phyloP scores from a whole-genome alignment of 2,329 filamentous ascomycete genomes.

The Cercospora beticola region DNA sequence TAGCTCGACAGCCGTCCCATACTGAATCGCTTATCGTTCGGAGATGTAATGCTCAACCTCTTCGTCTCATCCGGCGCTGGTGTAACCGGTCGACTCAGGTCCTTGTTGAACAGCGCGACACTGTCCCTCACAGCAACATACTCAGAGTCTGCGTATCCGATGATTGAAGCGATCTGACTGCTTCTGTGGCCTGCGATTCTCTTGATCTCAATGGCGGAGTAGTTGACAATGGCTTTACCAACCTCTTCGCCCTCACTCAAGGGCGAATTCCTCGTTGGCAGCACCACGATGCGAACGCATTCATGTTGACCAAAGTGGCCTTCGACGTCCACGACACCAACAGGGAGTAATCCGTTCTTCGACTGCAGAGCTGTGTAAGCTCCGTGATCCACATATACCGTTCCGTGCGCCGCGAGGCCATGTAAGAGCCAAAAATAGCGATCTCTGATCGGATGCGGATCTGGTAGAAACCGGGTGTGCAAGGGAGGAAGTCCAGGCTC shows the following conservation, averaged over 20 bases:
- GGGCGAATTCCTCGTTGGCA: slow-evolving; percentile 56
- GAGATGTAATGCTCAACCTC: slow-evolving; percentile 17
- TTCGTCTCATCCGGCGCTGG: slow-evolving; percentile 28
- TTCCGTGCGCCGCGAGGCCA: slow-evolving; percentile 85
- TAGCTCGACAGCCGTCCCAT: slow-evolving; percentile 34
- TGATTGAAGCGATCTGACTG: slow-evolving; percentile 71
- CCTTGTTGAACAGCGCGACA: slow-evolving; percentile 66
- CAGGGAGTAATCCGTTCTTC: slow-evolving; percentile 85
- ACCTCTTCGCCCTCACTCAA: slow-evolving; percentile 59
- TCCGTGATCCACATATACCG: slow-evolving; percentile 87
- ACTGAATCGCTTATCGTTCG: slow-evolving; percentile 25
- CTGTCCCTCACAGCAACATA: slow-evolving; percentile 89
- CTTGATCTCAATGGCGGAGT: slow-evolving; percentile 78
- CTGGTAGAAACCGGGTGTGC: slow-evolving; percentile 91
- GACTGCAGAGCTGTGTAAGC: slow-evolving; percentile 75
- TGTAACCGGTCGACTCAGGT: slow-evolving; percentile 35
- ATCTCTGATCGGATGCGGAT: slow-evolving; percentile 79
- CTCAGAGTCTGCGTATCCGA: slow-evolving; percentile 93
- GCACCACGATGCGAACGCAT: slow-evolving; percentile 80
- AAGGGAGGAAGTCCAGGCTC: slow-evolving; percentile 53
- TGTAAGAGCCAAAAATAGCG: slow-evolving; percentile 97
- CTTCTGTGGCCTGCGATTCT: slow-evolving; percentile 84
- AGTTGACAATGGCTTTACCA: slow-evolving; percentile 87
- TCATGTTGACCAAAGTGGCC: slow-evolving; percentile 90
- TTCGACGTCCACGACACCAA: slow-evolving; percentile 85